A percentile compares a stretch with the other conserved stretches of the same genome.
These are phyloP conservation scores for Diplogelasinospora grovesii DNA, from an alignment of 495 filamentous ascomycete species.

Conservation along the genomic window DNA sequence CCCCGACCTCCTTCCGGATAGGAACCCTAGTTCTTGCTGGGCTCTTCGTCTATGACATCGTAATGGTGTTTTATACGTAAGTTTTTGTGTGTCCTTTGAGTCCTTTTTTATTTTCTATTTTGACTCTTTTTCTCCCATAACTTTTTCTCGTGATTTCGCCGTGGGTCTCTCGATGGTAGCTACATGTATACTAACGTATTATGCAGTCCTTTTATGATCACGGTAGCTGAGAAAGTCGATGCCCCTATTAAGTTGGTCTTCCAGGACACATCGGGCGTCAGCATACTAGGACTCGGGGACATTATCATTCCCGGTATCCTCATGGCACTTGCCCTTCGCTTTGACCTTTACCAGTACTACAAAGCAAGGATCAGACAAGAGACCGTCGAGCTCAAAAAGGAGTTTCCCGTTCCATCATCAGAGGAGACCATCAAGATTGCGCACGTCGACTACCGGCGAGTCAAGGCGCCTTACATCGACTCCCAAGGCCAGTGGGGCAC, in stretches of 20 bases:
- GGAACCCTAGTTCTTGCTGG: conserved; percentile 70
- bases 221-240: conserved; percentile 84
- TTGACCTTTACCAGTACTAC: conserved; percentile 83
- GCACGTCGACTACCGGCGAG: conserved; percentile 24
- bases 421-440: conserved; percentile 23
- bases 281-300: conserved; percentile 91
- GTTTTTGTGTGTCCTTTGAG: conserved; percentile 13
- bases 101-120: too few relatives aligned
- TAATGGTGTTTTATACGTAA: conserved; percentile 93
- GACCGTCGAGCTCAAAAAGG: conserved; percentile 27
- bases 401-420: conserved; percentile 26
- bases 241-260: conserved; percentile 92
- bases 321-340: conserved; percentile 79
- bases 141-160: background rate
- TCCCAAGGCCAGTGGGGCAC: conserved; percentile 74
- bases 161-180: background rate
- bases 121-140: too few relatives aligned
- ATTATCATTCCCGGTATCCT: conserved; percentile 93
- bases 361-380: conserved; percentile 37
- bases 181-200: conserved; percentile 9
- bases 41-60: conserved; percentile 91
- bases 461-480: conserved; percentile 51
- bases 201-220: conserved; percentile 77
- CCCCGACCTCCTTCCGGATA: conserved; percentile 81
- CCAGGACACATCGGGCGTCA: conserved; percentile 57